These are phyloP conservation scores for Volvox reticuliferus DNA, from an alignment of 139 green algal species.

Conservation along the genomic window DNA sequence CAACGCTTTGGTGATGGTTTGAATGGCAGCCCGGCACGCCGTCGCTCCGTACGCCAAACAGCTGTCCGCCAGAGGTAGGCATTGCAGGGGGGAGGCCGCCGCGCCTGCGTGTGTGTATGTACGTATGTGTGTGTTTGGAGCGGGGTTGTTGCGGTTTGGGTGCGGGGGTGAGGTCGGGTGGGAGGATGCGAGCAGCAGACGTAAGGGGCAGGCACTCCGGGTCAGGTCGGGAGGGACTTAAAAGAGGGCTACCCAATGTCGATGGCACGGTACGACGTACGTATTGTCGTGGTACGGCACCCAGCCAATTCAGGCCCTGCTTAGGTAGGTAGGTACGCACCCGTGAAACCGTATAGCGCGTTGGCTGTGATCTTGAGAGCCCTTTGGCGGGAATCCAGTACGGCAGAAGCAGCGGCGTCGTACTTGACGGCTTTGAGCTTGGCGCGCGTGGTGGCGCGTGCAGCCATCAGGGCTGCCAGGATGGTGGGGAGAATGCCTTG, in stretches of 20 bases:
- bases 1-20: slow-evolving; percentile 27
- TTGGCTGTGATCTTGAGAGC: slow-evolving; percentile 91
- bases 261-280: no score
- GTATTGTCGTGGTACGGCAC: no score
- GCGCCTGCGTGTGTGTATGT: slow-evolving; percentile 55
- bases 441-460: slow-evolving; percentile 65
- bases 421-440: slow-evolving; percentile 59
- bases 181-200: no score
- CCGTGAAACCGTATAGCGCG: slow-evolving; percentile 88
- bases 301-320: no score
- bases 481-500: slow-evolving; percentile 80
- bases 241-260: no score
- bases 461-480: slow-evolving; percentile 77
- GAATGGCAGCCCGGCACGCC: slow-evolving; percentile 61
- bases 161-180: background rate
- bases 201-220: no score
- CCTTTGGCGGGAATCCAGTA: slow-evolving; percentile 86
- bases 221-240: no score
- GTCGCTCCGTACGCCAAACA: slow-evolving; percentile 83
- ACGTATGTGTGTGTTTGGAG: background rate
- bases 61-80: slow-evolving; percentile 80
- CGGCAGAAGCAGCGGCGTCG: slow-evolving; percentile 45
- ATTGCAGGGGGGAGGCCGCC: slow-evolving; percentile 79
- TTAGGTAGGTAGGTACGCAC: background rate
- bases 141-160: background rate